These are phyloP conservation scores for Neopestalotiopsis sp. DNA, from an alignment of 2,329 filamentous ascomycete genomes.

Conservation along the genomic window DNA sequence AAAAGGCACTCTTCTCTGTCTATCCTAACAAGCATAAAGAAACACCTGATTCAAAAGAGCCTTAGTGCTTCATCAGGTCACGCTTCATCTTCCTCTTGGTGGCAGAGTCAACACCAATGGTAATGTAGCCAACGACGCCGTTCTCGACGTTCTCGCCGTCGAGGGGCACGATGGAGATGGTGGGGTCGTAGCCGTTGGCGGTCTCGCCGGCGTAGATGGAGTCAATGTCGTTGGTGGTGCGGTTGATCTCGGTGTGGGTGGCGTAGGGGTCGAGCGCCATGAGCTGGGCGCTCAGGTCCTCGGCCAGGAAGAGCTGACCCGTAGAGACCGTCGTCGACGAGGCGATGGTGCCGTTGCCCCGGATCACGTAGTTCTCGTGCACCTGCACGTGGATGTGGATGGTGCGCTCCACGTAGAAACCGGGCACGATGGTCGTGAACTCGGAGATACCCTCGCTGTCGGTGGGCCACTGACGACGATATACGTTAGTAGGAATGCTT, in stretches of 20 bases:
- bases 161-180: conserved; percentile 36
- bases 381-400: conserved; percentile 30
- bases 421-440: conserved; percentile 31
- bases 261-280: conserved; percentile 41
- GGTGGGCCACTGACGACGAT: conserved; percentile 29
- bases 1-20: background rate
- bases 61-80: conserved; percentile 9
- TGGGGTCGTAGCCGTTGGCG: conserved; percentile 35
- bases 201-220: conserved; percentile 25
- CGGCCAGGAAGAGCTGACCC: conserved; percentile 25
- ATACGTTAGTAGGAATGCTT: background rate
- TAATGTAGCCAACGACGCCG: conserved; percentile 43
- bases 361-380: conserved; percentile 26
- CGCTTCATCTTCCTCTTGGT: conserved; percentile 19
- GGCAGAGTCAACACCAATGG: conserved; percentile 37
- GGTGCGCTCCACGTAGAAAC: conserved; percentile 31
- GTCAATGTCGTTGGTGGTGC: conserved; percentile 38
- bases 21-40: background rate
- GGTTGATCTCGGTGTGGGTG: conserved; percentile 40
- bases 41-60: background rate
- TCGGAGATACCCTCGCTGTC: conserved; percentile 33
- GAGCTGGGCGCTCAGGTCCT: conserved; percentile 31
- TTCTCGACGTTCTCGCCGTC: conserved; percentile 41
- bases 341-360: conserved; percentile 25
- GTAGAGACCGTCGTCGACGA: conserved; percentile 25